Percentiles rank a stretch among this genome's conserved stretches.
Conservation (phyloP, 345 rosid species). For the Aurinia saxatilis region DNA sequence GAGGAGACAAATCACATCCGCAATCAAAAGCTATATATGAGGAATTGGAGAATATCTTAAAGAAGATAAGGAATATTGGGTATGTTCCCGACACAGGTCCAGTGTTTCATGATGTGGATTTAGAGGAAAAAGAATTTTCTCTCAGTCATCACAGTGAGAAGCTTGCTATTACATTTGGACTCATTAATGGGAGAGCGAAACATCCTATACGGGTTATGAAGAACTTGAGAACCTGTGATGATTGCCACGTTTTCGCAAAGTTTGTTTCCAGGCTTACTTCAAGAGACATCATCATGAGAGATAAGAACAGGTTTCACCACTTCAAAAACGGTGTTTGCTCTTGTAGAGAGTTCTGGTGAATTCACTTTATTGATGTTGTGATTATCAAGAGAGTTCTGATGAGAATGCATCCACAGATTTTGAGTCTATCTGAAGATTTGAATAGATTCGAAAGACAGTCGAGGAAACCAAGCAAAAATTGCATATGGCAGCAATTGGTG, state of each 20-base stretch:
- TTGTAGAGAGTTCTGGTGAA: no score
- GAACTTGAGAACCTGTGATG: slow-evolving; percentile 66
- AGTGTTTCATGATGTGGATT: slow-evolving; percentile 56
- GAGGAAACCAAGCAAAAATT: slow-evolving; percentile 9
- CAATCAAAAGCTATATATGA: slow-evolving; percentile 34
- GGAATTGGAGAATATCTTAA: slow-evolving; percentile 39
- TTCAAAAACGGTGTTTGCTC: no score
- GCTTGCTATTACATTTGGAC: slow-evolving; percentile 47
- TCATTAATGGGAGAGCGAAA: slow-evolving; percentile 30
- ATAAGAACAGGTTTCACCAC: no score
- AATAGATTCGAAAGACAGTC: background rate
- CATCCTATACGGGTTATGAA: slow-evolving; percentile 47
- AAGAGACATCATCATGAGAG: no score
- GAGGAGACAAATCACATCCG: slow-evolving; percentile 56
- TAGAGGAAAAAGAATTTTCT: slow-evolving; percentile 52
- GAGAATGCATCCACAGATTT: slow-evolving; percentile 5
- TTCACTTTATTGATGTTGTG: background rate
- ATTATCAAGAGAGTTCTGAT: background rate
- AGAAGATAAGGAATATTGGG: slow-evolving; percentile 40
- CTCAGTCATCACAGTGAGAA: slow-evolving; percentile 56
- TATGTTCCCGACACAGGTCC: slow-evolving; percentile 43
- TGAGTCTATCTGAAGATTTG: background rate
- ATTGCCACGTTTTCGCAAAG: slow-evolving; percentile 61
- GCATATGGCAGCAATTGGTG: slow-evolving; percentile 3
- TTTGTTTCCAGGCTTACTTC: slow-evolving; percentile 45